phyloP scores from a whole-genome alignment of 2,329 filamentous ascomycete genomes.

The Coniochaeta ligniaria region DNA sequence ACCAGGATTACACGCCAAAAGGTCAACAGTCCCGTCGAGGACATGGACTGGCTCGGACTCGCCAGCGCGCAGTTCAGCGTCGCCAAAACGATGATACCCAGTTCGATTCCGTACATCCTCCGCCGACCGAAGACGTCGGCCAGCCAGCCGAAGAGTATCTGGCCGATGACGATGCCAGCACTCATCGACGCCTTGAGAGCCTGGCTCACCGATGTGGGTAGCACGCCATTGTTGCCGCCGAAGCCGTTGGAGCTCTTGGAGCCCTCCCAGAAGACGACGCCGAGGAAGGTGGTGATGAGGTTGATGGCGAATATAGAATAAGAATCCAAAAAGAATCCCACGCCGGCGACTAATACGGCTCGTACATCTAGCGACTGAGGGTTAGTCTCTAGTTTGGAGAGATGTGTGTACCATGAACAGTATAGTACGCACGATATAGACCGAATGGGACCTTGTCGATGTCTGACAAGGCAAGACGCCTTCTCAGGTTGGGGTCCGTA shows the following conservation, averaged over 20 bases:
- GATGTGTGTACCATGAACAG: neutral
- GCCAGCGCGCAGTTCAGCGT: constrained; percentile 62
- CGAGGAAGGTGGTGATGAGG: constrained; percentile 63
- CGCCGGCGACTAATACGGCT: constrained; percentile 67
- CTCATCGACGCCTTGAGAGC: constrained; percentile 78
- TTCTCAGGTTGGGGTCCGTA: constrained; percentile 66
- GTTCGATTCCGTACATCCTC: constrained; percentile 75
- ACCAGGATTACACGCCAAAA: constrained; percentile 74
- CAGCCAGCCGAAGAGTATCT: constrained; percentile 69
- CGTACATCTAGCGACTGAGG: constrained; percentile 46
- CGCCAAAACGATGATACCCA: constrained; percentile 64
- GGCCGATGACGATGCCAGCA: constrained; percentile 70
- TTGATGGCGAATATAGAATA: constrained; percentile 61
- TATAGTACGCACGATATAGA: constrained; percentile 48
- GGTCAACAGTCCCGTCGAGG: constrained; percentile 53
- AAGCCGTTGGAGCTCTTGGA: constrained; percentile 33
- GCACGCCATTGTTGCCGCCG: constrained; percentile 42
- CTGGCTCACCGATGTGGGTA: constrained; percentile 61
- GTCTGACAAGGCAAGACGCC: constrained; percentile 68
- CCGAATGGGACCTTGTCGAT: constrained; percentile 75
- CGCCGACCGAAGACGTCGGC: constrained; percentile 71
- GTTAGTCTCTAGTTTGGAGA: neutral
- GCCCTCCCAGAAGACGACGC: constrained; percentile 67
- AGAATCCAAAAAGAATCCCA: constrained; percentile 78
- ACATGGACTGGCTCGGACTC: constrained; percentile 53